These are phyloP conservation scores for Naganishia cerealis DNA, from an alignment of 1,284 basidiomycete genomes.

Conservation along the genomic window DNA sequence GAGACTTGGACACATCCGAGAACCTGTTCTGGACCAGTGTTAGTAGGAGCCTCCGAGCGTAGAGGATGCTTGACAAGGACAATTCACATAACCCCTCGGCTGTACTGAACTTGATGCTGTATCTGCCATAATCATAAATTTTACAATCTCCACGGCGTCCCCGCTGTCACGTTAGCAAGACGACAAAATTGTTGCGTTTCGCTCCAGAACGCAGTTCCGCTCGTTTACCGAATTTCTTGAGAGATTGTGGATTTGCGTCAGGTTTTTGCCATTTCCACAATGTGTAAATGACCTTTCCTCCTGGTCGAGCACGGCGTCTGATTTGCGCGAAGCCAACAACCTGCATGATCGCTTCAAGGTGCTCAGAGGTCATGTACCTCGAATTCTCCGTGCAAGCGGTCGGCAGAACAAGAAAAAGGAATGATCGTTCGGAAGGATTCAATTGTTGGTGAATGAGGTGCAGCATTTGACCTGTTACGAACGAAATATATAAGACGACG, in stretches of 20 bases:
- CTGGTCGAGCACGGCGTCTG: constrained; percentile 61
- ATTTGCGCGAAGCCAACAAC: constrained; percentile 66
- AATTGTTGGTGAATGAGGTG: constrained; percentile 65
- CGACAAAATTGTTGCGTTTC: constrained; percentile 75
- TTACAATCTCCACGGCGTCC: too few relatives aligned
- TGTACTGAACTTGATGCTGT: not conserved
- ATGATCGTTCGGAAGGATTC: constrained; percentile 55
- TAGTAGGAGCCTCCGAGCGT: constrained; percentile 35
- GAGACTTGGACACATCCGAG: constrained; percentile 48
- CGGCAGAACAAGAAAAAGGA: constrained; percentile 77
- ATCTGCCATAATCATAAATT: not conserved
- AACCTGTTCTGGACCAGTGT: constrained; percentile 50
- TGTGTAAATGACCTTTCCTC: constrained; percentile 53
- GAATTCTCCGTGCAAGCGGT: constrained; percentile 79
- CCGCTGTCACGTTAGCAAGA: constrained; percentile 53
- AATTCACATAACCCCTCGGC: not conserved
- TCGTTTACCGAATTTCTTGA: constrained; percentile 61
- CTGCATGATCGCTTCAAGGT: constrained; percentile 63
- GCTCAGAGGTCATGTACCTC: constrained; percentile 68
- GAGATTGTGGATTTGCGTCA: constrained; percentile 33
- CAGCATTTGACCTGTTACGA: constrained; percentile 68
- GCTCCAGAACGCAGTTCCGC: constrained; percentile 61
- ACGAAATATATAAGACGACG: not conserved
- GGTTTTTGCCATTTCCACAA: constrained; percentile 43
- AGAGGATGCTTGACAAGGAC: not conserved